Percentiles rank a stretch among this genome's conserved stretches.
Conservation (phyloP, 1,284 basidiomycete genomes). For the Cutaneotrichosporon cyanovorans region DNA sequence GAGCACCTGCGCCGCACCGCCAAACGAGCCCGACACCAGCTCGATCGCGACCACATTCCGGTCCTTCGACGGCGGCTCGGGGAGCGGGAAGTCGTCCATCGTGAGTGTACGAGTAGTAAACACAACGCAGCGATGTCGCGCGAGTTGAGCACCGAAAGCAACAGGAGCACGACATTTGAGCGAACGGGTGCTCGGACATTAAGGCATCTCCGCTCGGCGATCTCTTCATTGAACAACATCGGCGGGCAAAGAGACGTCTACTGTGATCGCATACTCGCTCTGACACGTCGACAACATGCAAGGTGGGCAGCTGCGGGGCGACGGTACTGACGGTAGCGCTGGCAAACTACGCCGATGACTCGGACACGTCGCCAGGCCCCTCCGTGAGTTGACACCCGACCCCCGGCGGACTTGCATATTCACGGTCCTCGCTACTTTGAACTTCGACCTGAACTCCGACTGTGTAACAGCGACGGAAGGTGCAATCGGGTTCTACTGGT, state of each 20-base stretch:
- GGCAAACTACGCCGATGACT: constrained; percentile 13
- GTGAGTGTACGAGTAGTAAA: not conserved
- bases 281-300: constrained; percentile 9
- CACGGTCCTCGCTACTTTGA: too few relatives aligned
- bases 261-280: too few relatives aligned
- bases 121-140: too few relatives aligned
- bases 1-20: constrained; percentile 55
- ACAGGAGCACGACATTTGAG: constrained; percentile 1
- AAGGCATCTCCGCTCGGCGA: not conserved
- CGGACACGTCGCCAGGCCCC: constrained; percentile 12
- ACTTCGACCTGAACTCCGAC: too few relatives aligned
- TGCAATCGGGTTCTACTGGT: too few relatives aligned
- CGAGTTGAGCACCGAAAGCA: too few relatives aligned
- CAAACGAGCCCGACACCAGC: constrained; percentile 45
- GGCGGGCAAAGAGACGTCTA: too few relatives aligned
- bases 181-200: too few relatives aligned
- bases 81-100: constrained; percentile 21
- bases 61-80: constrained; percentile 29
- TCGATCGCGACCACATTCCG: constrained; percentile 40
- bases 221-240: not conserved
- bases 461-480: too few relatives aligned
- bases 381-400: constrained; percentile 10
- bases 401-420: constrained; percentile 2
- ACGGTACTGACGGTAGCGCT: constrained; percentile 7
- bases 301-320: not conserved